Conservation (phyloP, 2,329 filamentous ascomycete species). For the Fusarium sp. region DNA sequence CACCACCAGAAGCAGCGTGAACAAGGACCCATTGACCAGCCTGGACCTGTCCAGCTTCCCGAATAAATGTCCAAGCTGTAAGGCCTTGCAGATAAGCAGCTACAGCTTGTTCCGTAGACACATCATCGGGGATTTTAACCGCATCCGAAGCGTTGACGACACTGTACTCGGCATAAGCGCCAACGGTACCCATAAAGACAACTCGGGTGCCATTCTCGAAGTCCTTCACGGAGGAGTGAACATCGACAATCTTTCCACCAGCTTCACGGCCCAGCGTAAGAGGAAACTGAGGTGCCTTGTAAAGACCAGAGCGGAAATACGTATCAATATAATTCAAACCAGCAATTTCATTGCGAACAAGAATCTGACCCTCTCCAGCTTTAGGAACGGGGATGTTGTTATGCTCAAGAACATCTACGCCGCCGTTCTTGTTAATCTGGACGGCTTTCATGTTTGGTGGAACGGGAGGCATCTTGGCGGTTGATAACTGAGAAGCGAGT, state of each 20-base stretch:
- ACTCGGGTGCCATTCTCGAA: constrained; percentile 76
- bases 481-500: constrained; percentile 17
- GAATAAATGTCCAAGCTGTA: constrained; percentile 82
- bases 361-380: constrained; percentile 74
- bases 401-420: constrained; percentile 77
- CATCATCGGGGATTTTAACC: constrained; percentile 70
- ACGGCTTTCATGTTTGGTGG: constrained; percentile 76
- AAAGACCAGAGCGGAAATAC: constrained; percentile 89
- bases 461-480: constrained; percentile 75
- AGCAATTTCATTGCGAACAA: constrained; percentile 82
- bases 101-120: constrained; percentile 72
- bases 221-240: constrained; percentile 64
- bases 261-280: constrained; percentile 84
- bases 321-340: constrained; percentile 93
- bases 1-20: constrained; percentile 87
- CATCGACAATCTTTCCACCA: constrained; percentile 74
- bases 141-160: constrained; percentile 64
- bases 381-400: constrained; percentile 76
- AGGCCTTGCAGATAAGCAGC: constrained; percentile 83
- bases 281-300: constrained; percentile 73
- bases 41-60: constrained; percentile 80
- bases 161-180: constrained; percentile 68
- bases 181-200: constrained; percentile 68
- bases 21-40: constrained; percentile 84
- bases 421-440: constrained; percentile 72